Percentiles rank a stretch among this genome's conserved stretches.
Evolutionary conservation across 768 basidiomycete genomes (phyloP).

Genomic region (Phaeolepiota aurea): DNA sequence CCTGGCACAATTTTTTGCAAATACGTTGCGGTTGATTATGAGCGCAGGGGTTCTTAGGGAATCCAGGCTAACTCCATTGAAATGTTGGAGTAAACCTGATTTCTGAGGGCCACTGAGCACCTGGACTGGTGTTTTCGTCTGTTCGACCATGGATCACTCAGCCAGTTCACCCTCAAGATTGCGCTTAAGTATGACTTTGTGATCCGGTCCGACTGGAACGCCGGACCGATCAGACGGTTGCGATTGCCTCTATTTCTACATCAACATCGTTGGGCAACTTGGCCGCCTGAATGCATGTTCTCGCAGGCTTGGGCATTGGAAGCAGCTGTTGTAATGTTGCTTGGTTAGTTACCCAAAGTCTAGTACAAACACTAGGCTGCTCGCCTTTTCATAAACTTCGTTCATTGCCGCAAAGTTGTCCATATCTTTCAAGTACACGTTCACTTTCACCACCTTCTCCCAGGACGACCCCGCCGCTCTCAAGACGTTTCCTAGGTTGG

Average conservation of each 20-base stretch:
- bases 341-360: not conserved
- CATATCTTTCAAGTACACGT: conserved; percentile 58
- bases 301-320: conserved; percentile 56
- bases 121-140: conserved; percentile 16
- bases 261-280: conserved; percentile 62
- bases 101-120: conserved; percentile 29
- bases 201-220: not conserved
- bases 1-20: conserved; percentile 62
- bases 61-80: conserved; percentile 47
- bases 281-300: conserved; percentile 70
- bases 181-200: no score
- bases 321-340: conserved; percentile 22
- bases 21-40: conserved; percentile 65
- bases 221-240: conserved; percentile 21
- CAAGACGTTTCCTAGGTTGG: conserved; percentile 45
- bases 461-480: conserved; percentile 47
- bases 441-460: conserved; percentile 50
- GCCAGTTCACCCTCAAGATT: no score
- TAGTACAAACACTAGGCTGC: not conserved
- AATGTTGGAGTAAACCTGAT: conserved; percentile 41
- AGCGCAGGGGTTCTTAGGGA: conserved; percentile 69
- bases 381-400: conserved; percentile 45
- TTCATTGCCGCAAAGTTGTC: conserved; percentile 49
- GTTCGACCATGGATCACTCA: conserved; percentile 5
- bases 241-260: conserved; percentile 67